phyloP scores from a whole-genome alignment of 371 early-diverging fungal genomes.

The Mortierella sp. region DNA sequence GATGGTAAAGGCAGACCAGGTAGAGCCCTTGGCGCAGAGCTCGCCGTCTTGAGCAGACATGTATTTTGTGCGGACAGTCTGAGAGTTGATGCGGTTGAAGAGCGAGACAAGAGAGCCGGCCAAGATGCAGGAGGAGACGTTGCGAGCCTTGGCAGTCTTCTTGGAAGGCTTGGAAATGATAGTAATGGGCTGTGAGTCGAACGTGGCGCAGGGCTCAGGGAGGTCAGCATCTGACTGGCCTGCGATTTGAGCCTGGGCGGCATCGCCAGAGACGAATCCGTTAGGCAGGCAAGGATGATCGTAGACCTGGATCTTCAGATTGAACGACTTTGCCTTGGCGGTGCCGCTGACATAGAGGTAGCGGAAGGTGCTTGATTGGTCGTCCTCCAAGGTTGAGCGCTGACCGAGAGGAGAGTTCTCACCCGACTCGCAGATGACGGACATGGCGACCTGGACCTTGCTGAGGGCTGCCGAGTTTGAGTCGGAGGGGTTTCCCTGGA shows the following conservation, averaged over 20 bases:
- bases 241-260: slow-evolving; percentile 17
- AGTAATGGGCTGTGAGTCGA: slow-evolving; percentile 77
- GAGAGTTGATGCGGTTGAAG: slow-evolving; percentile 71
- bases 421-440: slow-evolving; percentile 69
- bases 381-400: slow-evolving; percentile 67
- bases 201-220: slow-evolving; percentile 64
- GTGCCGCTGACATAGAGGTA: slow-evolving; percentile 85
- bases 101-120: slow-evolving; percentile 64
- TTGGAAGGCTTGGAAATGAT: slow-evolving; percentile 92
- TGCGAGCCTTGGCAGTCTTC: slow-evolving; percentile 85
- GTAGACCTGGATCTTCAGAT: slow-evolving; percentile 72
- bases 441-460: slow-evolving; percentile 74
- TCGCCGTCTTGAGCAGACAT: slow-evolving; percentile 70
- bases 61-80: slow-evolving; percentile 89
- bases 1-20: slow-evolving; percentile 85
- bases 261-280: slow-evolving; percentile 30
- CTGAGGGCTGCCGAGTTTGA: slow-evolving; percentile 43
- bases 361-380: slow-evolving; percentile 68
- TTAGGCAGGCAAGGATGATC: slow-evolving; percentile 56
- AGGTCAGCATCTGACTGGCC: slow-evolving; percentile 27
- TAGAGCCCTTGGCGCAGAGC: slow-evolving; percentile 80
- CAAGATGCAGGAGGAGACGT: slow-evolving; percentile 80
- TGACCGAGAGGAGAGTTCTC: slow-evolving; percentile 64
- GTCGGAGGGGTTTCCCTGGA: slow-evolving; percentile 46
- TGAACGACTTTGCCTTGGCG: slow-evolving; percentile 84